Evolutionary conservation across 495 filamentous ascomycete species (phyloP).

Genomic region (Penicillium manginii): DNA sequence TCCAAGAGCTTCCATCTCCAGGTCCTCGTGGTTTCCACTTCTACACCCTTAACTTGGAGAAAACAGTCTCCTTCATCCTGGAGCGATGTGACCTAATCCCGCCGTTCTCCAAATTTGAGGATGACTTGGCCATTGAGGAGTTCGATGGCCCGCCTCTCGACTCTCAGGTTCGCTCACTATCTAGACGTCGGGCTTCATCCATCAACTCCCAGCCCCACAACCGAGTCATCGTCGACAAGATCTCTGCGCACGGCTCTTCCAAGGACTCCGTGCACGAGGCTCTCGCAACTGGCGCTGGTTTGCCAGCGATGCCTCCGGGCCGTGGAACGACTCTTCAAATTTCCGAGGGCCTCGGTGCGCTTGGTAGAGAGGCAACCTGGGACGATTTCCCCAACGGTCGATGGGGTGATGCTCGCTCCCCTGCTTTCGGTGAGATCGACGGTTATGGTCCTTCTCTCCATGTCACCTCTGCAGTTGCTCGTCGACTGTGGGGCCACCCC

Average conservation of each 20-base stretch:
- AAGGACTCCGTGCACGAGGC: conserved; percentile 60
- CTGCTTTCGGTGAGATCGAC: conserved; percentile 94
- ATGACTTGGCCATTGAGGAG: conserved; percentile 44
- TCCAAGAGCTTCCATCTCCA: conserved; percentile 64
- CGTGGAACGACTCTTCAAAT: conserved; percentile 86
- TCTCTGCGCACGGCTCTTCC: conserved; percentile 40
- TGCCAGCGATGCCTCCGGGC: conserved; percentile 47
- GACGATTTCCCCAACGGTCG: conserved; percentile 98
- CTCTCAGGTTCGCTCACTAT: conserved; percentile 29
- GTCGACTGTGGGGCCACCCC: conserved; percentile 82
- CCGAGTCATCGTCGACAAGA: conserved; percentile 74
- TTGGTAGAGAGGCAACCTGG: conserved; percentile 96
- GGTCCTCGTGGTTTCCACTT: conserved; percentile 87
- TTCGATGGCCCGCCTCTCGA: conserved; percentile 46
- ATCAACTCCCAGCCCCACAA: conserved; percentile 70
- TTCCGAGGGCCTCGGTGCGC: conserved; percentile 86
- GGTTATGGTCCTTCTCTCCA: conserved; percentile 92
- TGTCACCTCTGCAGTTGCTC: conserved; percentile 75
- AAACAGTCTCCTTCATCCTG: conserved; percentile 90
- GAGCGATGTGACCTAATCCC: conserved; percentile 86
- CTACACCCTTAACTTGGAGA: conserved; percentile 96
- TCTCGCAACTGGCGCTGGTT: conserved; percentile 45
- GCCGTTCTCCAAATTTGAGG: conserved; percentile 39
- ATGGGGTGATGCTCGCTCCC: conserved; percentile 89
- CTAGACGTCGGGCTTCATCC: conserved; percentile 53